Evolutionary conservation across 495 filamentous ascomycete genomes (phyloP), one percentile per base, ranked within the genome.

Genomic region (Podospora conica): DNA sequence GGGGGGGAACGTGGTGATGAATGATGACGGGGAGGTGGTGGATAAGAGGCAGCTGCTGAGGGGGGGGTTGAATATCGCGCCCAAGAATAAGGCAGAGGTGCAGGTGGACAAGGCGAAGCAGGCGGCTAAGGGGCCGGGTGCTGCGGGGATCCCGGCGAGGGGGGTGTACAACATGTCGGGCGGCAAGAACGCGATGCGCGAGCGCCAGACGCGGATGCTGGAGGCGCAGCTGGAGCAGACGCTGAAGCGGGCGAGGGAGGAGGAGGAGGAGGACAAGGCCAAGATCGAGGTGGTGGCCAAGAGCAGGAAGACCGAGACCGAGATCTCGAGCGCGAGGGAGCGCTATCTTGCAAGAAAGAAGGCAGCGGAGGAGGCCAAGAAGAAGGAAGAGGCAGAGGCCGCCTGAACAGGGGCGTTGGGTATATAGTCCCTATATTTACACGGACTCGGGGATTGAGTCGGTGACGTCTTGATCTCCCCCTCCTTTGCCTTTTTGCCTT

Each of bases 21-120:
- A 97, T 70, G 95, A 98, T 67, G 95, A 98, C 57, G 95, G 96
- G 0, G 87, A 96, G 72, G 89, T 98, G 4, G 90, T 96, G 21
- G 95, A 98, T 72, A 97, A 97, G 81, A 85, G 94, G 22, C 91
- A 97, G 71, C 78, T 98, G 20, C 83, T 98, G 15, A 88, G 85
- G 58, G 94, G 93, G 11, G 95, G 95, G 55, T 78, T 98, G 53
- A 98, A 98, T 66, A 82, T 97, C 15, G 84, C 82, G 21, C 81
- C 87, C 9, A 90, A 87, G 69, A 80, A 79, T 71, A 79, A 78
- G 69, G 64, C 67, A 23, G 74, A 78, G 58, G 66, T 73, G 12
- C 67, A 75, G 56, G 70, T 78, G 69, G 75, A 76, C 54, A 70
- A 81, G 24, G 70, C 69, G 29, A 67, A 68, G 29, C 75, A 76